Evolutionary conservation across 2,329 filamentous ascomycete genomes (phyloP).

Genomic region (Epichloe scottii): DNA sequence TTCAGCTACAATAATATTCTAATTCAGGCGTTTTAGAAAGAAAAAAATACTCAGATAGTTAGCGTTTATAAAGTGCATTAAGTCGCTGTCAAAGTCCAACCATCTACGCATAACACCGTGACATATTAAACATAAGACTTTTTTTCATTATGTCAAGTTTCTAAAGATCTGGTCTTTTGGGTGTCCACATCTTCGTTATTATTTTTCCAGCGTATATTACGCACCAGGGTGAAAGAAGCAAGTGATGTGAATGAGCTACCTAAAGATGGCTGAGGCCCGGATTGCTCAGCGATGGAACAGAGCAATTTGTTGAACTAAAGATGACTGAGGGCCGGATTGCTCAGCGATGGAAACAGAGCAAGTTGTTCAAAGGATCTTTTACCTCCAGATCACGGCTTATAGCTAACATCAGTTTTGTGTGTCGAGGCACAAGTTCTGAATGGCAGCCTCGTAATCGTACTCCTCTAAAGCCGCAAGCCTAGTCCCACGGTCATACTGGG

Average conservation of each 20-base stretch:
- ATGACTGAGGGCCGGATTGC: no score
- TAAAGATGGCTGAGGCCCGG: neutral
- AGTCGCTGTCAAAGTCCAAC: neutral
- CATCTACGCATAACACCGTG: neutral
- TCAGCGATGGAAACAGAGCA: neutral
- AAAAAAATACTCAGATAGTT: neutral
- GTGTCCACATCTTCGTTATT: neutral
- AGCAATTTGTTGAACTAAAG: neutral
- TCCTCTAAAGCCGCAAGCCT: constrained; percentile 56
- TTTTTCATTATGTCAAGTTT: neutral
- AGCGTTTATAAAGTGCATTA: neutral
- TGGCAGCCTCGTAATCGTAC: constrained; percentile 36
- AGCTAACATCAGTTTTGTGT: neutral
- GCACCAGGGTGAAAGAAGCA: neutral
- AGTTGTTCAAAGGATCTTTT: neutral
- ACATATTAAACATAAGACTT: neutral
- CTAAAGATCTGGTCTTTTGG: neutral
- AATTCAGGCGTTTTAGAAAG: neutral
- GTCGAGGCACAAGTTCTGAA: constrained; percentile 25
- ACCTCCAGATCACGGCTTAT: neutral
- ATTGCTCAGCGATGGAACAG: neutral
- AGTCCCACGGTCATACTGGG: constrained; percentile 73
- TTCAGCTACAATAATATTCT: constrained; percentile 5
- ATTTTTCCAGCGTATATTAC: neutral
- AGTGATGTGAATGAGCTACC: neutral